Evolutionary conservation across 1,284 basidiomycete genomes (phyloP), one percentile per base, ranked within the genome.

Genomic region (Fomitopsis schrenkii): DNA sequence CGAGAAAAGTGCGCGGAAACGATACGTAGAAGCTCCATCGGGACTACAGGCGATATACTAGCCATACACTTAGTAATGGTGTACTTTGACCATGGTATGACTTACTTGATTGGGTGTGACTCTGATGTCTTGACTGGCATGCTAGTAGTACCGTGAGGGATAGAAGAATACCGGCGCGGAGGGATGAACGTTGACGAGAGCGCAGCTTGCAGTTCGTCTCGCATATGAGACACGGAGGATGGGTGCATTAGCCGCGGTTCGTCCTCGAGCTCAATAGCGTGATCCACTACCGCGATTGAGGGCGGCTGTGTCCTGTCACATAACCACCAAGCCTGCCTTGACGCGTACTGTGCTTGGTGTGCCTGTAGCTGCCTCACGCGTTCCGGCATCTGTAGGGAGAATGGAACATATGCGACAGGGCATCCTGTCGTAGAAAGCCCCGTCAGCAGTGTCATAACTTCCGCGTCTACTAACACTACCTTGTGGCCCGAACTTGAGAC

Each of bases 41-140:
- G 87, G 68, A 92, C 82, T 9, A 92, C 80, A 55, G 76, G 73
- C 2, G 90, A 91, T 57, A 91, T 80, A 62, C 88, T 5, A 63
- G 19, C 17, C 9, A 38, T 4, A 19, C 14, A 8, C 19, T 40
- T 2, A 36, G 36, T 15, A 2, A 54, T 5, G n/a, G 8, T 33
- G 6, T 5, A 35, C 10, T 26, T 5, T 17, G 33, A 10, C 3
- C 15, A 35, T 36, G 50, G 15, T 3, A 10, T 28, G 30, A 69
- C 83, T 66, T 69, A 93, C 91, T 93, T 92, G 71, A 95, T 91
- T 2, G 93, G 94, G 74, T 95, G 93, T 0, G 90, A 85, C 54
- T 85, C 79, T 1, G 91, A 94, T 0, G 93, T 95, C 71, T 93
- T 94, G 62, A 87, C 63, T 53, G 64, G 64, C 56, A 60, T 40